Conservation (phyloP, 495 filamentous ascomycete genomes). For the Daldinia decipiens region DNA sequence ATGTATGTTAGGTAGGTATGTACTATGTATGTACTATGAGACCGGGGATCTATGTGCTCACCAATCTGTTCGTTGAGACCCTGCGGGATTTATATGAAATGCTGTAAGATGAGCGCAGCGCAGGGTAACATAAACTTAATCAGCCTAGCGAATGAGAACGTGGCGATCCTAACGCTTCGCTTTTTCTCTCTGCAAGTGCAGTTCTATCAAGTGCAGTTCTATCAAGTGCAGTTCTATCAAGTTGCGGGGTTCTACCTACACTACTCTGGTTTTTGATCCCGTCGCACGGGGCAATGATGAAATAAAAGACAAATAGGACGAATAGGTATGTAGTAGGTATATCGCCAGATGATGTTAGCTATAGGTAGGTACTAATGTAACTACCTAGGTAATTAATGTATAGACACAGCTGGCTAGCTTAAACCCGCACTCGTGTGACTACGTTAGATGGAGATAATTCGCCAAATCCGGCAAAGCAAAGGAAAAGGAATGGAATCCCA, state of each 20-base stretch:
- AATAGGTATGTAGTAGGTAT: no score
- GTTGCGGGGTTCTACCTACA: not conserved
- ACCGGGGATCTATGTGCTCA: slow-evolving; percentile 25
- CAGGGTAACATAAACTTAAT: slow-evolving; percentile 7
- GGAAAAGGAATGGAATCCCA: slow-evolving; percentile 25
- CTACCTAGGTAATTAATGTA: not conserved
- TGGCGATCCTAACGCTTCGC: slow-evolving; percentile 7
- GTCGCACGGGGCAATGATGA: slow-evolving; percentile 15
- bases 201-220: not conserved
- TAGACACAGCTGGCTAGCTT: not conserved
- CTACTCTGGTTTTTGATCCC: slow-evolving; percentile 10
- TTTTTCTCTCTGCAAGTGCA: slow-evolving; percentile 7
- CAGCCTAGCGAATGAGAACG: slow-evolving; percentile 15
- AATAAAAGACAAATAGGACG: not conserved
- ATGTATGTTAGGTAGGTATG: no score
- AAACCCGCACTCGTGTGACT: not conserved
- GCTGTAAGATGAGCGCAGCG: slow-evolving; percentile 19
- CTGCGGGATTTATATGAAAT: slow-evolving; percentile 34
- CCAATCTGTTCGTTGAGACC: slow-evolving; percentile 10
- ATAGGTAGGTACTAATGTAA: no score
- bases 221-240: not conserved
- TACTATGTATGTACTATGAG: not conserved
- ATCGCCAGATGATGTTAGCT: slow-evolving; percentile 15
- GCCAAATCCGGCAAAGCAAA: slow-evolving; percentile 11
- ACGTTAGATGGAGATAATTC: slow-evolving; percentile 6